Conservation (phyloP, 2,329 filamentous ascomycete species). For the Ophiosphaerella korrae region DNA sequence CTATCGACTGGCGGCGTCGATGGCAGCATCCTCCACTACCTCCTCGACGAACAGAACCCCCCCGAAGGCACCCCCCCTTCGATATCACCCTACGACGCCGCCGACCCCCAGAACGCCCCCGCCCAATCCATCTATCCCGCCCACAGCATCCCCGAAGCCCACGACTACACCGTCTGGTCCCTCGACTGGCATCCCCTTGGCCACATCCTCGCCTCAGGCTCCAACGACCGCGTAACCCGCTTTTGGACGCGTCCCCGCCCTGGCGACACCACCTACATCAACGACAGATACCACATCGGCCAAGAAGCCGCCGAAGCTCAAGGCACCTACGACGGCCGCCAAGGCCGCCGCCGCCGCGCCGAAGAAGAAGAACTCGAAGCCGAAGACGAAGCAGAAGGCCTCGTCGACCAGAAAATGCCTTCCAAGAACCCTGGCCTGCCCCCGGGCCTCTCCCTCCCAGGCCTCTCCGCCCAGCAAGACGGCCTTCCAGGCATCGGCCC, state of each 20-base stretch:
- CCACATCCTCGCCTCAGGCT: slow-evolving; percentile 92
- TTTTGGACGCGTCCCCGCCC: slow-evolving; percentile 95
- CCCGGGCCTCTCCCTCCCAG: slow-evolving; percentile 57
- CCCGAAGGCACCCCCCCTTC: slow-evolving; percentile 73
- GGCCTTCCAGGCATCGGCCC: slow-evolving; percentile 35
- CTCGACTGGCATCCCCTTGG: slow-evolving; percentile 97
- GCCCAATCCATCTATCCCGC: slow-evolving; percentile 92
- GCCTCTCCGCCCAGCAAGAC: slow-evolving; percentile 42
- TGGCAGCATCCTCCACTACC: slow-evolving; percentile 87
- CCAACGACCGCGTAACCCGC: slow-evolving; percentile 93
- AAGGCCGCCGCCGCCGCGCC: slow-evolving; percentile 76
- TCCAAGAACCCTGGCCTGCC: slow-evolving; percentile 65
- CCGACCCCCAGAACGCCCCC: slow-evolving; percentile 78
- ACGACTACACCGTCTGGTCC: slow-evolving; percentile 96
- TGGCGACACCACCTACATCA: slow-evolving; percentile 81
- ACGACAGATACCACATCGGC: slow-evolving; percentile 94
- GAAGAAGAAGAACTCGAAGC: slow-evolving; percentile 94
- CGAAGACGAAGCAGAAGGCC: slow-evolving; percentile 89
- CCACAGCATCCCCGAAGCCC: slow-evolving; percentile 83
- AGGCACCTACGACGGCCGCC: slow-evolving; percentile 88
- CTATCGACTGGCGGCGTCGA: slow-evolving; percentile 90
- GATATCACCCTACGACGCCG: slow-evolving; percentile 81
- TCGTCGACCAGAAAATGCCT: slow-evolving; percentile 88
- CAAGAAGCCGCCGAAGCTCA: slow-evolving; percentile 91
- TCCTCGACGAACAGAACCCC: slow-evolving; percentile 92